A percentile compares a stretch with the other conserved stretches of the same genome.
Evolutionary conservation across 2,329 filamentous ascomycete species (phyloP).

Genomic region (Cercospora sp.): DNA sequence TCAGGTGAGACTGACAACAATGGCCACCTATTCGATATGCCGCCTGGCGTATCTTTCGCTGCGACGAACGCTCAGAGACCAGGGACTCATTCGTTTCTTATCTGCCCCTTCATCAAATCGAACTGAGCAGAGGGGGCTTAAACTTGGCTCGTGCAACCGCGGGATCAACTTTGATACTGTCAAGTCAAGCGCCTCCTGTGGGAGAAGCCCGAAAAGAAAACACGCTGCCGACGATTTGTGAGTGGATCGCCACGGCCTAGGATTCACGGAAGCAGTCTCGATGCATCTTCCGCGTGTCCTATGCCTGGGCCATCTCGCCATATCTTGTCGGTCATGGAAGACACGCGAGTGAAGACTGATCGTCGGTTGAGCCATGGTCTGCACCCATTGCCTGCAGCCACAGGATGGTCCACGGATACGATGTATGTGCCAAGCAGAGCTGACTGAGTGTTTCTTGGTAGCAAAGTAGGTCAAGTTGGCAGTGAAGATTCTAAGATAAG

Average conservation of each 20-base stretch:
- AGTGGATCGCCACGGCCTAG: not conserved
- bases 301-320: not conserved
- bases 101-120: not conserved
- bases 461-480: slow-evolving; percentile 29
- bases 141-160: not conserved
- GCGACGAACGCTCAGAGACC: not conserved
- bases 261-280: not conserved
- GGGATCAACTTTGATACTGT: not conserved
- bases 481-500: slow-evolving; percentile 24
- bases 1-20: not conserved
- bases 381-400: not conserved
- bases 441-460: not conserved
- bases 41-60: not conserved
- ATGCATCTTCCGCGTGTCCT: not conserved
- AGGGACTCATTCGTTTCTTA: not conserved
- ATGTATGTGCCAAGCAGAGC: slow-evolving; percentile 17
- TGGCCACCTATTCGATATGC: not conserved
- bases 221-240: not conserved
- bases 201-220: not conserved
- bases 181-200: not conserved
- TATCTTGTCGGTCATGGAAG: not conserved
- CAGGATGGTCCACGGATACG: not conserved
- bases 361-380: not conserved
- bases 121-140: not conserved
- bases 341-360: not conserved